Percentiles rank a stretch among this genome's conserved stretches.
These are phyloP conservation scores for Termitomyces eurrhizus DNA, from an alignment of 768 basidiomycete genomes.

Conservation along the genomic window DNA sequence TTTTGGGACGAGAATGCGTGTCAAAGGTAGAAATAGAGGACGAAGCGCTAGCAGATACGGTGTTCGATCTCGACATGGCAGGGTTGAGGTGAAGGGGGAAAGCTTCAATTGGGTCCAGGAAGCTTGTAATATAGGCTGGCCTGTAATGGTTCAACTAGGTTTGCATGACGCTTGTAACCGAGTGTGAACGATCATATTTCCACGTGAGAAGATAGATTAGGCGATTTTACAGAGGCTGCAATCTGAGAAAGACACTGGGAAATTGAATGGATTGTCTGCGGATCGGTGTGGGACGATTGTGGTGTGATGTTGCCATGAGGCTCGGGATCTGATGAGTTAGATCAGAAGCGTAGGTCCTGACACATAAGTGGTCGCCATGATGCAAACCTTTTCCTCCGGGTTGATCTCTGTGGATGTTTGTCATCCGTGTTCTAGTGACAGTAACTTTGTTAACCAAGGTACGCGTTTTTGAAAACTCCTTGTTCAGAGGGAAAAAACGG, in stretches of 20 bases:
- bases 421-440: not conserved
- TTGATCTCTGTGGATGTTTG: not conserved
- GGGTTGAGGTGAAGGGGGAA: slow-evolving; percentile 14
- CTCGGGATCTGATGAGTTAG: slow-evolving; percentile 22
- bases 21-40: slow-evolving; percentile 20
- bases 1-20: slow-evolving; percentile 21
- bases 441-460: not conserved
- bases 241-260: slow-evolving; percentile 23
- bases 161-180: slow-evolving; percentile 21
- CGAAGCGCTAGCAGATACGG: slow-evolving; percentile 23
- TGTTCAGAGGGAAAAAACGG: not conserved
- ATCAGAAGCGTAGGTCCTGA: slow-evolving; percentile 17
- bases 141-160: slow-evolving; percentile 23
- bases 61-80: slow-evolving; percentile 28
- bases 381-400: not conserved
- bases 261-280: slow-evolving; percentile 33
- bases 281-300: slow-evolving; percentile 29
- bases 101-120: slow-evolving; percentile 8
- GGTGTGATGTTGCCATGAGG: slow-evolving; percentile 27
- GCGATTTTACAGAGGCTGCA: slow-evolving; percentile 21
- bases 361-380: not conserved
- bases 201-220: slow-evolving; percentile 21
- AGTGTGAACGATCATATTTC: slow-evolving; percentile 17
- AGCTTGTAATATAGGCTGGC: slow-evolving; percentile 20
- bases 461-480: not conserved